A percentile compares a stretch with the other conserved stretches of the same genome.
These are phyloP conservation scores for Cladosporium colombiae DNA, from an alignment of 2,329 filamentous ascomycete species.

Conservation along the genomic window DNA sequence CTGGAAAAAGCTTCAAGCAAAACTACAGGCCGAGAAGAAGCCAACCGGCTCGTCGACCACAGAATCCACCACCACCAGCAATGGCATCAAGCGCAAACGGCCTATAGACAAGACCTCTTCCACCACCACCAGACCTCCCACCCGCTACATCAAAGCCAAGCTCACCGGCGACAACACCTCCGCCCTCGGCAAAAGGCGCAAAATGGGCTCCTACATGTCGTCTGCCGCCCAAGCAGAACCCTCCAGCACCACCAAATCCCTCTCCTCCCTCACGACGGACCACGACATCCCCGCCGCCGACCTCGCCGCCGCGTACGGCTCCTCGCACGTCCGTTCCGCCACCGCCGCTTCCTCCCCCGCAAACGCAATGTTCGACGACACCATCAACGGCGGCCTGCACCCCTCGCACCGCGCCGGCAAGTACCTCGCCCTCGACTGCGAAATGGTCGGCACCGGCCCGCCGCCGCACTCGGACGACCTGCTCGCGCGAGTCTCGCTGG, in stretches of 20 bases:
- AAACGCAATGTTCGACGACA: constrained; percentile 46
- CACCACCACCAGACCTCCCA: constrained; percentile 20
- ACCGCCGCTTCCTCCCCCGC: constrained; percentile 55
- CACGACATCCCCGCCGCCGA: constrained; percentile 57
- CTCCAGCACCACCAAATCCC: constrained; percentile 52
- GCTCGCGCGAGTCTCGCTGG: constrained; percentile 82
- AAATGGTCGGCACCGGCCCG: constrained; percentile 89
- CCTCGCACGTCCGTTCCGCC: constrained; percentile 60
- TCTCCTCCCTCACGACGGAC: constrained; percentile 43
- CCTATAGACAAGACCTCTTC: constrained; percentile 23
- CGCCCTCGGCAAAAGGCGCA: constrained; percentile 29
- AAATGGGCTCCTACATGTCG: constrained; percentile 55
- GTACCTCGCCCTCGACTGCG: constrained; percentile 92
- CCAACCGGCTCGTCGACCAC: constrained; percentile 22
- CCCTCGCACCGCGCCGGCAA: constrained; percentile 72
- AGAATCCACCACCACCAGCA: constrained; percentile 20
- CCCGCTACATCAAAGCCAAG: constrained; percentile 26
- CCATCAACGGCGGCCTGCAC: constrained; percentile 47
- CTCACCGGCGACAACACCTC: constrained; percentile 17
- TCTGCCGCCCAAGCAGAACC: constrained; percentile 23
- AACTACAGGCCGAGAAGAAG: constrained; percentile 44
- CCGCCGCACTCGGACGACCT: constrained; percentile 66
- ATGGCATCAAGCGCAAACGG: constrained; percentile 40
- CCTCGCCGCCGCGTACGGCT: constrained; percentile 62
- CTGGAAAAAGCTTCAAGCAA: constrained; percentile 76